Evolutionary conservation across 331 rosid genomes (phyloP).

Genomic region (Saraca asoca): DNA sequence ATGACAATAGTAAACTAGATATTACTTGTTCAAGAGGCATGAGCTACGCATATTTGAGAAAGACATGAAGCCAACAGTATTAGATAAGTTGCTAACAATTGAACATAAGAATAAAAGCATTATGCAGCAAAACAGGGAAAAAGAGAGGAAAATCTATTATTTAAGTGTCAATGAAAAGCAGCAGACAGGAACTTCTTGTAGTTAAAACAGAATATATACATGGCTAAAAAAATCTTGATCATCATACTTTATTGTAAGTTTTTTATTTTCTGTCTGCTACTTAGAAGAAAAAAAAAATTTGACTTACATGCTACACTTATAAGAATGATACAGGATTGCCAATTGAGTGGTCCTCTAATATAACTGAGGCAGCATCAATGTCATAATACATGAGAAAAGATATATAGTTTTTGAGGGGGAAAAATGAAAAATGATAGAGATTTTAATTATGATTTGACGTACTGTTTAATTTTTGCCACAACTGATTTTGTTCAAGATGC

Average conservation of each 20-base stretch:
- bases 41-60: background rate
- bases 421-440: too few relatives aligned
- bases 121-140: background rate
- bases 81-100: background rate
- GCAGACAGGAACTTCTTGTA: background rate
- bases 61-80: background rate
- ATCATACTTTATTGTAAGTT: too few relatives aligned
- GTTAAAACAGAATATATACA: background rate
- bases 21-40: constrained; percentile 9
- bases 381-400: too few relatives aligned
- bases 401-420: too few relatives aligned
- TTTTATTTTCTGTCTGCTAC: background rate
- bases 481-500: background rate
- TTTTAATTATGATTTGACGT: too few relatives aligned
- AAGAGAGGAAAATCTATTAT: background rate
- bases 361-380: too few relatives aligned
- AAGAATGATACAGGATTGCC: too few relatives aligned
- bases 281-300: background rate
- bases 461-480: too few relatives aligned
- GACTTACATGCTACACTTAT: background rate
- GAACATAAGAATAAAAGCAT: background rate
- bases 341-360: too few relatives aligned
- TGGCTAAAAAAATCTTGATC: too few relatives aligned
- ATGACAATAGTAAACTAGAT: background rate
- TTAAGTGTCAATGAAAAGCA: background rate